phyloP scores from a whole-genome alignment of 208 protist genomes.

The Willaertia magna region DNA sequence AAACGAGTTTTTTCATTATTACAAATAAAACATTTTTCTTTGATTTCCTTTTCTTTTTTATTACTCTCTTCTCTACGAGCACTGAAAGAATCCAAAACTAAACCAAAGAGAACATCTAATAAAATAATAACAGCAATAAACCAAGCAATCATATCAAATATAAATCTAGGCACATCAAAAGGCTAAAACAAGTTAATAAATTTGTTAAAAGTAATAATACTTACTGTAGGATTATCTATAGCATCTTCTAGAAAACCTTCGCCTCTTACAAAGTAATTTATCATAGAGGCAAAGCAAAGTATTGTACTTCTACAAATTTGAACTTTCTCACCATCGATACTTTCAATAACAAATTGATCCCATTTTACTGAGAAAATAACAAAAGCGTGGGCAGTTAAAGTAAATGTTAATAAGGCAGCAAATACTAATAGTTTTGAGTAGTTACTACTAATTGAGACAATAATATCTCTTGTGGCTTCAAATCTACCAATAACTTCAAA shows the following conservation, averaged over 20 bases:
- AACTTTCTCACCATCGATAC: not conserved
- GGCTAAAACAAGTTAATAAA: conserved; percentile 9
- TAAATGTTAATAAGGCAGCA: not conserved
- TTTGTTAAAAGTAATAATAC: no score
- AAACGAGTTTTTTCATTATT: conserved; percentile 33
- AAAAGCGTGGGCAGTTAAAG: not conserved
- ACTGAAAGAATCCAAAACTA: conserved; percentile 50
- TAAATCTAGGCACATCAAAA: not conserved
- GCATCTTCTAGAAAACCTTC: not conserved
- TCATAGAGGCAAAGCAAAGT: not conserved
- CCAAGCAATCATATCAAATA: conserved; percentile 37
- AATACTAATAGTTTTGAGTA: not conserved
- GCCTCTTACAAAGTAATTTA: not conserved
- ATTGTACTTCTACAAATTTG: not conserved
- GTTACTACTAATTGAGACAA: not conserved
- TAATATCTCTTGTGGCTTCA: not conserved
- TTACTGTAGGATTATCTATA: not conserved
- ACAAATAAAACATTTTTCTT: conserved; percentile 51
- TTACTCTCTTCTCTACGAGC: conserved; percentile 28
- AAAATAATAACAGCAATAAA: conserved; percentile 44
- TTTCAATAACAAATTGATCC: not conserved
- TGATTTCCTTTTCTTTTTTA: conserved; percentile 23
- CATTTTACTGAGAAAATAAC: not conserved
- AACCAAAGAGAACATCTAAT: conserved; percentile 55
- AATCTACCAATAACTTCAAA: not conserved